Evolutionary conservation across 768 basidiomycete genomes (phyloP).

Genomic region (Mrakia hoshinonis): DNA sequence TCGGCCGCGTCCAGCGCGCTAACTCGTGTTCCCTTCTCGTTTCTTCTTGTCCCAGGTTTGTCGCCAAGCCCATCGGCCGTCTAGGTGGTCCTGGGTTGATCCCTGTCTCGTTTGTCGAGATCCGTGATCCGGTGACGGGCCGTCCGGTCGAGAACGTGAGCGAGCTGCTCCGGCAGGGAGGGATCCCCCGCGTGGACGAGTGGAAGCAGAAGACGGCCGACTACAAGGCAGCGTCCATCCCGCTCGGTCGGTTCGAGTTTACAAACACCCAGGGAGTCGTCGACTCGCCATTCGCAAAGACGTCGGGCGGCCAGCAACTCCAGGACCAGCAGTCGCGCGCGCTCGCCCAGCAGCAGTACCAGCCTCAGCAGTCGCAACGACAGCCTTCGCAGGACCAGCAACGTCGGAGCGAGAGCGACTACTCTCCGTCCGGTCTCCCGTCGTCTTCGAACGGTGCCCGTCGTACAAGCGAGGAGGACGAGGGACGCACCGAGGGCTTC

Average conservation of each 20-base stretch:
- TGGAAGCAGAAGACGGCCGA: conserved; percentile 93
- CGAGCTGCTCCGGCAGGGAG: conserved; percentile 72
- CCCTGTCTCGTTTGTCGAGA: conserved; percentile 92
- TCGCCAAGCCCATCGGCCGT: conserved; percentile 92
- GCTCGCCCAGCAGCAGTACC: conserved; percentile 28
- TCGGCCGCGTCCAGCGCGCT: not conserved
- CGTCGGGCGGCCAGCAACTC: conserved; percentile 4
- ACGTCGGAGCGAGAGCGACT: not conserved
- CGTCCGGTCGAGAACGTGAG: conserved; percentile 65
- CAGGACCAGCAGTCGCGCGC: conserved; percentile 17
- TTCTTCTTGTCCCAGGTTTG: conserved; percentile 49
- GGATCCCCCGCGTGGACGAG: conserved; percentile 92
- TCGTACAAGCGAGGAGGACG: conserved; percentile 30
- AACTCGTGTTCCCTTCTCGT: not conserved
- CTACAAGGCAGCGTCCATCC: conserved; percentile 93
- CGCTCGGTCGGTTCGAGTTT: conserved; percentile 79
- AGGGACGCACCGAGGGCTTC: conserved; percentile 21
- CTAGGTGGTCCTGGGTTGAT: conserved; percentile 94
- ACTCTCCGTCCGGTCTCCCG: not conserved
- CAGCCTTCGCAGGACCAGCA: not conserved
- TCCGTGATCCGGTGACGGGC: conserved; percentile 83
- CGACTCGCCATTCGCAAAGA: conserved; percentile 44
- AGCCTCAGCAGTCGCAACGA: conserved; percentile 31
- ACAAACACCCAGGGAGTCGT: conserved; percentile 44
- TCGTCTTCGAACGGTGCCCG: conserved; percentile 27